Evolutionary conservation across 192 early-diverging fungal genomes (phyloP).

Genomic region (Mortierella hygrophila): DNA sequence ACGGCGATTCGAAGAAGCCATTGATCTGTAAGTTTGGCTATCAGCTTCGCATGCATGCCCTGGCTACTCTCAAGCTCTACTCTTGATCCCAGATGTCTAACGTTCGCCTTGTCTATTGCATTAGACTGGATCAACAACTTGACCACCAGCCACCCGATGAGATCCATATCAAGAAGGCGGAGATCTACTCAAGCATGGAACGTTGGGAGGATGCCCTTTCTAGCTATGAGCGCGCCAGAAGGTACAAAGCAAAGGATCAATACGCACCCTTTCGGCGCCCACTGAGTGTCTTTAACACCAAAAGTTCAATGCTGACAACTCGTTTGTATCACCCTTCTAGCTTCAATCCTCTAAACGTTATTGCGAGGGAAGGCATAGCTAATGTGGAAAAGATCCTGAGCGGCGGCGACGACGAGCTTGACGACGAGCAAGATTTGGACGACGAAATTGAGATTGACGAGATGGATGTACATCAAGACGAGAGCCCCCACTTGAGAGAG

Average conservation of each 20-base stretch:
- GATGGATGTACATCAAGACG: conserved; percentile 2
- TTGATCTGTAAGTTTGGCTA: conserved; percentile 26
- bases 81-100: neutral
- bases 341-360: conserved; percentile 5
- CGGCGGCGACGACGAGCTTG: conserved; percentile 33
- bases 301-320: neutral
- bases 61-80: no score
- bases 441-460: neutral
- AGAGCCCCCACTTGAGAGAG: neutral
- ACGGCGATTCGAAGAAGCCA: conserved; percentile 18
- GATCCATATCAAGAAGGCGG: conserved; percentile 25
- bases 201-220: conserved; percentile 28
- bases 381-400: conserved; percentile 22
- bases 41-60: neutral
- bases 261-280: neutral
- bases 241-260: neutral
- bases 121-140: conserved; percentile 30
- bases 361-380: conserved; percentile 10
- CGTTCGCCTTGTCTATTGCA: neutral
- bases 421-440: conserved; percentile 15
- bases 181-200: conserved; percentile 17
- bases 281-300: neutral
- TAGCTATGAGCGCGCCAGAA: conserved; percentile 24
- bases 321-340: neutral
- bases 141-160: conserved; percentile 31